Percentiles rank a stretch among this genome's conserved stretches.
phyloP scores from a whole-genome alignment of 495 filamentous ascomycete genomes.

The Hyaloscypha finlandica region DNA sequence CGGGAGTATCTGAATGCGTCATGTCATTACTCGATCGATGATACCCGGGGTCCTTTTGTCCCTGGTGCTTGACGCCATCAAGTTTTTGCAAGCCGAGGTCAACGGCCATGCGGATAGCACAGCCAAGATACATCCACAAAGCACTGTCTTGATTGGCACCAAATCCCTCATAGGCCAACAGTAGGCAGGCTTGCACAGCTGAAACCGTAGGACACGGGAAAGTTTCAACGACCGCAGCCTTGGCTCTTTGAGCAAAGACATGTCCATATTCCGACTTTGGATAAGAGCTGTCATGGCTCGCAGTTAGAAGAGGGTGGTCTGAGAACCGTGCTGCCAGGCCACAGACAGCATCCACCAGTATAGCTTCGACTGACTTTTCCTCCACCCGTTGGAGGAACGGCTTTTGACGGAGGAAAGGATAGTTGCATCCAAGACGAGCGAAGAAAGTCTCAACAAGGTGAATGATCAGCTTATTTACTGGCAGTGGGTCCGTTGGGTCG shows the following conservation, averaged over 20 bases:
- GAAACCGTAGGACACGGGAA: constrained; percentile 78
- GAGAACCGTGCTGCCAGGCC: constrained; percentile 82
- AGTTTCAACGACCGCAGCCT: constrained; percentile 70
- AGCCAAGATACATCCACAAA: constrained; percentile 86
- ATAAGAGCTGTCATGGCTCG: constrained; percentile 33
- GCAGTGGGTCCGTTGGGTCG: constrained; percentile 65
- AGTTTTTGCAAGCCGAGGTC: constrained; percentile 80
- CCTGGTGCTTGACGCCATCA: constrained; percentile 72
- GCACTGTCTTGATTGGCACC: constrained; percentile 84
- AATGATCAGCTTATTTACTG: constrained; percentile 70
- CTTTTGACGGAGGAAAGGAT: constrained; percentile 73
- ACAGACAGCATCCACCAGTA: constrained; percentile 85
- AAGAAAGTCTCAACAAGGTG: constrained; percentile 80
- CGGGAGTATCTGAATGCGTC: constrained; percentile 36
- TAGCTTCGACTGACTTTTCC: constrained; percentile 78
- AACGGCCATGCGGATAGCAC: constrained; percentile 82
- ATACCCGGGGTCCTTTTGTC: constrained; percentile 53
- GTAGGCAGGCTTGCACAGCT: constrained; percentile 75
- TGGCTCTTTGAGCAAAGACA: constrained; percentile 76
- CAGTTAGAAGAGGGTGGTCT: constrained; percentile 59
- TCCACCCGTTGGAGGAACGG: constrained; percentile 69
- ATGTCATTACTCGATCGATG: constrained; percentile 31
- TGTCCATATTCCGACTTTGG: constrained; percentile 58
- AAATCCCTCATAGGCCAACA: constrained; percentile 85
- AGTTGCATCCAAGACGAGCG: constrained; percentile 74